phyloP scores from a whole-genome alignment of 129 eudicot genomes.

The Escallonia herrerae region DNA sequence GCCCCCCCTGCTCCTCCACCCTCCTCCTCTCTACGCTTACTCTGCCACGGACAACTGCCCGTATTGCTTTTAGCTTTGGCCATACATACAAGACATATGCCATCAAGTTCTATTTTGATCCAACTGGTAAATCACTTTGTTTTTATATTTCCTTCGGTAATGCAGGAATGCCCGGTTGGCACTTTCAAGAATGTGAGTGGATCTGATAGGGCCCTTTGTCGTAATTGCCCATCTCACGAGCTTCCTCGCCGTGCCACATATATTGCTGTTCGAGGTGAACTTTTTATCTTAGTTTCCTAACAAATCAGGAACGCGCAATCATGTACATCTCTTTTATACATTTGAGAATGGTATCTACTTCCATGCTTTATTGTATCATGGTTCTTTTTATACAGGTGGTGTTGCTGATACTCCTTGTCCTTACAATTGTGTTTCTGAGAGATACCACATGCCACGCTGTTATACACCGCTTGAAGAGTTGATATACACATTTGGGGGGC shows the following conservation, averaged over 20 bases:
- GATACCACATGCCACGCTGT: slow-evolving; percentile 85
- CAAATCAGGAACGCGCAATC: no score
- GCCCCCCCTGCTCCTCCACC: no score
- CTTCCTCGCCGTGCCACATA: slow-evolving; percentile 80
- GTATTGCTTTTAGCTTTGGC: no score
- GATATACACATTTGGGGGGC: slow-evolving; percentile 92
- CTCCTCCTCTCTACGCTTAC: no score
- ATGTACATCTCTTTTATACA: no score
- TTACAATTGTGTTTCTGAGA: slow-evolving; percentile 84
- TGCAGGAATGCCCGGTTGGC: slow-evolving; percentile 97
- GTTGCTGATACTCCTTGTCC: slow-evolving; percentile 80
- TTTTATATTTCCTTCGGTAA: background rate
- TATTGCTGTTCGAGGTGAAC: slow-evolving; percentile 73
- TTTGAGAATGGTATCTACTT: background rate
- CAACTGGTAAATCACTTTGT: no score
- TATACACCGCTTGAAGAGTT: slow-evolving; percentile 88
- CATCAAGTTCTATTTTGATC: no score
- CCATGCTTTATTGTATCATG: slow-evolving; percentile 4
- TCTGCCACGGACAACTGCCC: no score
- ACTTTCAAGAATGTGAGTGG: slow-evolving; percentile 89
- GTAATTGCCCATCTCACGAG: slow-evolving; percentile 63
- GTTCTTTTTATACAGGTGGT: slow-evolving; percentile 54
- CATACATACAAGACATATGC: no score
- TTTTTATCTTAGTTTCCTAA: background rate
- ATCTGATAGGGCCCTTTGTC: slow-evolving; percentile 69